phyloP scores from a whole-genome alignment of 2,329 filamentous ascomycete genomes.

The Endothia cerciana region DNA sequence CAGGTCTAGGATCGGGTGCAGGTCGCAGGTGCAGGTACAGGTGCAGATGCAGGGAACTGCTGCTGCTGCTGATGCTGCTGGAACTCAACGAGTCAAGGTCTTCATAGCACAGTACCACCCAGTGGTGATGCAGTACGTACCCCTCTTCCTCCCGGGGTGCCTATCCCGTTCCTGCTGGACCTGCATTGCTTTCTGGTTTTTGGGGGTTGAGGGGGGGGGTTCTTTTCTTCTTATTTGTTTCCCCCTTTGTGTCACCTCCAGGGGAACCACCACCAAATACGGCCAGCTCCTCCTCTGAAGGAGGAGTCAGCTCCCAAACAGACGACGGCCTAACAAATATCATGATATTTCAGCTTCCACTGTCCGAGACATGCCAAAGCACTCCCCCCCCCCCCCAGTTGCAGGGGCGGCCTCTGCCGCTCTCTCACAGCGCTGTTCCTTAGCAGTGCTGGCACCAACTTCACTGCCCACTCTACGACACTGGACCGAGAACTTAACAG shows the following conservation, averaged over 20 bases:
- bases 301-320: neutral
- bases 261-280: neutral
- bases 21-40: neutral
- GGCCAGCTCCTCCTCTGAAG: neutral
- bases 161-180: neutral
- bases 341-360: neutral
- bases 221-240: neutral
- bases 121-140: conserved; percentile 4
- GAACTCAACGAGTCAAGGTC: neutral
- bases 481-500: neutral
- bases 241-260: neutral
- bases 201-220: no score
- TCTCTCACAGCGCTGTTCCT: no score
- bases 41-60: neutral
- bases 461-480: neutral
- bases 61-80: neutral
- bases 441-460: no score
- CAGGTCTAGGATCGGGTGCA: neutral
- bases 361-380: conserved; percentile 8
- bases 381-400: neutral
- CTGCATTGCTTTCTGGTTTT: neutral
- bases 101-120: neutral
- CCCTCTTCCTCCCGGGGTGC: neutral
- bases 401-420: neutral
- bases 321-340: neutral